A percentile compares a stretch with the other conserved stretches of the same genome.
Conservation (phyloP, 2,329 filamentous ascomycete species). For the Cryphonectria japonica region DNA sequence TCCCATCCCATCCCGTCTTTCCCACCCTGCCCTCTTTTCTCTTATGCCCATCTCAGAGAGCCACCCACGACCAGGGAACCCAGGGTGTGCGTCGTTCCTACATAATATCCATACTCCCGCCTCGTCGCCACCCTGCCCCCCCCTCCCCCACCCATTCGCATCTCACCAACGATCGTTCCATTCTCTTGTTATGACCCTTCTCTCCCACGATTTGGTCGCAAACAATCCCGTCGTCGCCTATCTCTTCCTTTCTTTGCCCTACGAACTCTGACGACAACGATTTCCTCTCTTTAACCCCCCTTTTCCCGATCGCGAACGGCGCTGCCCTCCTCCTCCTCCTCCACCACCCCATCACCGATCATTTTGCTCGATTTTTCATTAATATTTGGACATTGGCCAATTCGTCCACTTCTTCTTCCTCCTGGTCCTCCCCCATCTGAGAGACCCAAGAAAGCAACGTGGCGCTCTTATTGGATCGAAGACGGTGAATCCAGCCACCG, state of each 20-base stretch:
- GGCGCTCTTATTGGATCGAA: slow-evolving; percentile 18
- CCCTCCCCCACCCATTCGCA: not conserved
- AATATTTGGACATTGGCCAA: slow-evolving; percentile 13
- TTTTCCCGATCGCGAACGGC: slow-evolving; percentile 3
- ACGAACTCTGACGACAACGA: slow-evolving; percentile 14
- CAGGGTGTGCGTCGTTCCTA: slow-evolving; percentile 27
- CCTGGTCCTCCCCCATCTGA: not conserved
- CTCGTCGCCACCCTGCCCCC: slow-evolving; percentile 22
- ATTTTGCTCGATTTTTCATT: slow-evolving; percentile 13
- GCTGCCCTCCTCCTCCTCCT: not conserved
- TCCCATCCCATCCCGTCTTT: slow-evolving; percentile 14
- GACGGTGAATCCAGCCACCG: slow-evolving; percentile 22
- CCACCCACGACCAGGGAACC: slow-evolving; percentile 25
- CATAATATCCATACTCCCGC: slow-evolving; percentile 28
- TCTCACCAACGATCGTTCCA: slow-evolving; percentile 11
- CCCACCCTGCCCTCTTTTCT: slow-evolving; percentile 18
- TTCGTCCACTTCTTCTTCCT: not conserved
- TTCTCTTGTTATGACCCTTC: not conserved
- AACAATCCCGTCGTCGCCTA: not conserved
- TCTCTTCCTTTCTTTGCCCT: not conserved
- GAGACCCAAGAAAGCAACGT: slow-evolving; percentile 8
- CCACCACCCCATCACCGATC: not conserved
- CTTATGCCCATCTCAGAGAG: not conserved
- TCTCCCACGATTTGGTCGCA: not conserved
- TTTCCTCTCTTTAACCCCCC: slow-evolving; percentile 8